Evolutionary conservation across 2,329 filamentous ascomycete species (phyloP).

Genomic region (Cytospora leucostoma): DNA sequence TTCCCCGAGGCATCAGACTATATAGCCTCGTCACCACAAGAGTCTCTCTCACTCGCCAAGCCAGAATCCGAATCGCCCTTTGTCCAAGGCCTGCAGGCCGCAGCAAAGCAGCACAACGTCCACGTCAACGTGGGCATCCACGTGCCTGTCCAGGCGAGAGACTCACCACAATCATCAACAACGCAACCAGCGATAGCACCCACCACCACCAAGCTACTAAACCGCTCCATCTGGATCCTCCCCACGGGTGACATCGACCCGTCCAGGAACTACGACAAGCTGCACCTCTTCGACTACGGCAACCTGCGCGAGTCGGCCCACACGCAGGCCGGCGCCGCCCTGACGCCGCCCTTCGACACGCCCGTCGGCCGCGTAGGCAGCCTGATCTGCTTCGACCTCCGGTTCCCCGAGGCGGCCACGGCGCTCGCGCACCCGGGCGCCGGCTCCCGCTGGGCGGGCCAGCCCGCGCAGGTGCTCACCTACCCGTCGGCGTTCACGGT

Average conservation of each 20-base stretch:
- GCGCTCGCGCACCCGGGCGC: conserved; percentile 55
- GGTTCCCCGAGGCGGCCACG: conserved; percentile 76
- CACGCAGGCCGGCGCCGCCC: conserved; percentile 53
- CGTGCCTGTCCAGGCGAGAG: conserved; percentile 58
- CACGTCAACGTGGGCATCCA: conserved; percentile 88
- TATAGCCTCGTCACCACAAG: conserved; percentile 68
- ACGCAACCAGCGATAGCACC: conserved; percentile 5
- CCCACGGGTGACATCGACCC: conserved; percentile 45
- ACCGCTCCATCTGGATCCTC: conserved; percentile 56
- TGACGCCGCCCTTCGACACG: conserved; percentile 72
- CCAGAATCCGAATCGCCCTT: conserved; percentile 69
- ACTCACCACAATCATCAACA: conserved; percentile 25
- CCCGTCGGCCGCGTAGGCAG: conserved; percentile 74
- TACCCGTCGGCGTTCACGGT: conserved; percentile 93
- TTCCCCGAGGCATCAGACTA: conserved; percentile 92
- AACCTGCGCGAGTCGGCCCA: conserved; percentile 41
- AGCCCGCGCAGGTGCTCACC: conserved; percentile 70
- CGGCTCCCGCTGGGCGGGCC: conserved; percentile 34
- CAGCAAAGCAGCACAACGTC: conserved; percentile 64
- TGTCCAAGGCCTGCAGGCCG: conserved; percentile 70
- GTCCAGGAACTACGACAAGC: conserved; percentile 71
- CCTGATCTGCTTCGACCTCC: conserved; percentile 87
- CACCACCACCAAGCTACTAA: conserved; percentile 45
- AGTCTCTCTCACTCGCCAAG: conserved; percentile 70
- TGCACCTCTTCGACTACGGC: conserved; percentile 82